Conservation (phyloP, 2,329 filamentous ascomycete species). For the Pseudopyricularia cyperi region DNA sequence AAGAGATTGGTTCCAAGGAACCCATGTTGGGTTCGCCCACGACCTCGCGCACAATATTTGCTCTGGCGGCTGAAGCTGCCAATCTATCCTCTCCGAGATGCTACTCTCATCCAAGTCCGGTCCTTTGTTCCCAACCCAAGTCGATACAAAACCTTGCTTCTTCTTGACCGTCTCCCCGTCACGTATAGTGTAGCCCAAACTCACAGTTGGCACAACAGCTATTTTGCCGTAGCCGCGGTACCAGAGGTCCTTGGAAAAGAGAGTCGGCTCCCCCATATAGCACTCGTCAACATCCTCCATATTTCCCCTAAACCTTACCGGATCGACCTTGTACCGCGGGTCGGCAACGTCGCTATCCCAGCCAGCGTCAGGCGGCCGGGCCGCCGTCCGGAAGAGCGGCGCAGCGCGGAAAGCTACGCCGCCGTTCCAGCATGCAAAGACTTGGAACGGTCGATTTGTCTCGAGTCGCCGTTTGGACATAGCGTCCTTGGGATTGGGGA, state of each 20-base stretch:
- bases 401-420: conserved; percentile 31
- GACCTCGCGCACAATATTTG: too few species aligned
- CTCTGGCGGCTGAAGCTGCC: too few species aligned
- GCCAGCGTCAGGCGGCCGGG: too few species aligned
- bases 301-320: conserved; percentile 28
- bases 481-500: conserved; percentile 35
- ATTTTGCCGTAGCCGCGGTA: conserved; percentile 31
- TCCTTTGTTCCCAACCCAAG: too few species aligned
- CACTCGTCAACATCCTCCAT: conserved; percentile 32
- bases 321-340: too few species aligned
- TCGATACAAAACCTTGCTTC: too few species aligned
- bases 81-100: too few species aligned
- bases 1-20: too few species aligned
- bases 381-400: conserved; percentile 33
- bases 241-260: conserved; percentile 46
- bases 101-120: too few species aligned
- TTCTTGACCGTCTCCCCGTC: conserved; percentile 43
- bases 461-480: conserved; percentile 18
- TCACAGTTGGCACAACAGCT: conserved; percentile 40
- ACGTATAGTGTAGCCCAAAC: conserved; percentile 42
- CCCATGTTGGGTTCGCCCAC: too few species aligned
- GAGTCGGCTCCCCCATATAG: conserved; percentile 35
- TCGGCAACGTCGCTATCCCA: conserved; percentile 24
- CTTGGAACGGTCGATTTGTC: conserved; percentile 33
- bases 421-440: conserved; percentile 49